phyloP scores from a whole-genome alignment of 495 filamentous ascomycete genomes.

The Pseudomonodictys pantanalensis region DNA sequence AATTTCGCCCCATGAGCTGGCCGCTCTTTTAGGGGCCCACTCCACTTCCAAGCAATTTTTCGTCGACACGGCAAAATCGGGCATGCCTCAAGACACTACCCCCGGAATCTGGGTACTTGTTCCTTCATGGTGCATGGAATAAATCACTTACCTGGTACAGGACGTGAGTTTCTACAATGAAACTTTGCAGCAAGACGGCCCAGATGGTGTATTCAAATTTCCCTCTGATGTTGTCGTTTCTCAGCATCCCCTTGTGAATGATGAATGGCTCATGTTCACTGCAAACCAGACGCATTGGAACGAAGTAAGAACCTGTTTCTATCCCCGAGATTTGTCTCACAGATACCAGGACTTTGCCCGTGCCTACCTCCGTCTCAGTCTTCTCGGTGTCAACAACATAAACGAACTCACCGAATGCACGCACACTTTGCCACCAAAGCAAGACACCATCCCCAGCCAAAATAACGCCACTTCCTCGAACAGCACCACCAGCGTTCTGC shows the following conservation, averaged over 20 bases:
- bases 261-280: conserved; percentile 38
- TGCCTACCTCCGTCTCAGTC: conserved; percentile 16
- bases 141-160: conserved; percentile 29
- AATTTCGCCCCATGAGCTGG: conserved; percentile 43
- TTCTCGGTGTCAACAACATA: conserved; percentile 26
- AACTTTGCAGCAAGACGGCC: conserved; percentile 37
- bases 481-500: too few relatives aligned
- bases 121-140: conserved; percentile 44
- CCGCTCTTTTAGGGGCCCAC: conserved; percentile 52
- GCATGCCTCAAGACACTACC: conserved; percentile 44
- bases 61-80: conserved; percentile 36
- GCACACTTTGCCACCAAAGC: conserved; percentile 8
- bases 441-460: not conserved
- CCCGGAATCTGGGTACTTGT: conserved; percentile 45
- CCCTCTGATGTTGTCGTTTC: conserved; percentile 46
- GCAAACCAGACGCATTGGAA: conserved; percentile 36
- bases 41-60: conserved; percentile 46
- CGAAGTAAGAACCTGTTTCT: conserved; percentile 30
- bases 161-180: conserved; percentile 46
- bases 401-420: conserved; percentile 22
- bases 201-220: conserved; percentile 44
- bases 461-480: not conserved
- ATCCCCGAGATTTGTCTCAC: not conserved
- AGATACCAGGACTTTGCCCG: conserved; percentile 18
- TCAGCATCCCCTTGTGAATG: conserved; percentile 37